Evolutionary conservation across 2,329 filamentous ascomycete species (phyloP).

Genomic region (Fusarium austroafricanum): DNA sequence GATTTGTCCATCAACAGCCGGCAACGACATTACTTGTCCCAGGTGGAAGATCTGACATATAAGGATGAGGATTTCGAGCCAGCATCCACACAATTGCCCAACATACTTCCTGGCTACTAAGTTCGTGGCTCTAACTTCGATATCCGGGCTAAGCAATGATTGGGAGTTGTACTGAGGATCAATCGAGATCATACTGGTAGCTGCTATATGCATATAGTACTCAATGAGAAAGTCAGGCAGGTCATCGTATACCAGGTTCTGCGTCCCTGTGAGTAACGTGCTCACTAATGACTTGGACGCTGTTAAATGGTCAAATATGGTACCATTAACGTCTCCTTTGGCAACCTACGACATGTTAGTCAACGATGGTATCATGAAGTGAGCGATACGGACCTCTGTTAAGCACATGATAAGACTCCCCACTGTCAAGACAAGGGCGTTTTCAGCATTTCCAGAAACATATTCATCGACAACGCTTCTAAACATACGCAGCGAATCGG

Average conservation of each 20-base stretch:
- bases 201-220: constrained; percentile 61
- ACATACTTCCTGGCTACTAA: constrained; percentile 50
- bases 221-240: constrained; percentile 60
- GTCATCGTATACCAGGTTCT: constrained; percentile 50
- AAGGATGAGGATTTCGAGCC: constrained; percentile 53
- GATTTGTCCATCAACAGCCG: constrained; percentile 44
- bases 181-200: constrained; percentile 61
- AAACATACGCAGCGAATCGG: constrained; percentile 52
- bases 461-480: constrained; percentile 51
- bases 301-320: constrained; percentile 59
- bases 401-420: constrained; percentile 60
- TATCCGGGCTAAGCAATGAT: constrained; percentile 48
- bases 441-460: constrained; percentile 49
- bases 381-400: constrained; percentile 54
- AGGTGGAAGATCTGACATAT: constrained; percentile 57
- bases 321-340: constrained; percentile 58
- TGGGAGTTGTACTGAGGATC: constrained; percentile 47
- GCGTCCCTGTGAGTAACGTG: constrained; percentile 50
- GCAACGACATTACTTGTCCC: constrained; percentile 54
- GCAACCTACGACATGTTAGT: constrained; percentile 48
- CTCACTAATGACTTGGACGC: constrained; percentile 57
- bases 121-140: constrained; percentile 47
- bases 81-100: constrained; percentile 54
- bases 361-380: no score
- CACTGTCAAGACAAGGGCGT: constrained; percentile 55